Evolutionary conservation across 805 yeast species (phyloP).

Genomic region (Metschnikowia borealis): DNA sequence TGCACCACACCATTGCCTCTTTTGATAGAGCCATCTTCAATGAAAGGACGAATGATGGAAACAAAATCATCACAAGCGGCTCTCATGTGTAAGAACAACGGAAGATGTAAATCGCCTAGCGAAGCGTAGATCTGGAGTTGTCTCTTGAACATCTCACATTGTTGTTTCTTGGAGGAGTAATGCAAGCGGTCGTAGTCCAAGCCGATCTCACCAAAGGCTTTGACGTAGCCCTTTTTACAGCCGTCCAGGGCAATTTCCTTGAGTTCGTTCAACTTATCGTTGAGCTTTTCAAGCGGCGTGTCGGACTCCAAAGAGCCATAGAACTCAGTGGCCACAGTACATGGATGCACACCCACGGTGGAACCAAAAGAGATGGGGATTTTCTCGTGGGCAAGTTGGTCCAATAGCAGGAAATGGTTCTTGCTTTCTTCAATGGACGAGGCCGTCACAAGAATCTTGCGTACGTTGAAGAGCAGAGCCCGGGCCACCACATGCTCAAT

Average conservation of each 20-base stretch:
- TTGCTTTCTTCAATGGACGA: slow-evolving; percentile 66
- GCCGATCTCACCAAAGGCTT: slow-evolving; percentile 94
- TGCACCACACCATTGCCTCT: slow-evolving; percentile 79
- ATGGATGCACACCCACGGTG: slow-evolving; percentile 96
- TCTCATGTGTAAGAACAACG: slow-evolving; percentile 88
- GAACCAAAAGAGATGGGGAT: slow-evolving; percentile 34
- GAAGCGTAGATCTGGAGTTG: slow-evolving; percentile 64
- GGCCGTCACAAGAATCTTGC: slow-evolving; percentile 76
- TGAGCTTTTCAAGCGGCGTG: slow-evolving; percentile 28
- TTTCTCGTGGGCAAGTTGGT: slow-evolving; percentile 5
- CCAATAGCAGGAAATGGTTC: slow-evolving; percentile 56
- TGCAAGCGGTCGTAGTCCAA: slow-evolving; percentile 88
- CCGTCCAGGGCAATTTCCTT: slow-evolving; percentile 49
- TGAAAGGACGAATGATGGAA: slow-evolving; percentile 56
- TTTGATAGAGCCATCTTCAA: slow-evolving; percentile 38
- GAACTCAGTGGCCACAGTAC: slow-evolving; percentile 57
- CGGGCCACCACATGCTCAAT: slow-evolving; percentile 58
- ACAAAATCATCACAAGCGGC: slow-evolving; percentile 79
- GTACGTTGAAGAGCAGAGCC: slow-evolving; percentile 63
- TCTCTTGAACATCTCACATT: slow-evolving; percentile 58
- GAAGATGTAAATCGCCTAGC: slow-evolving; percentile 48
- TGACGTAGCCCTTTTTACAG: slow-evolving; percentile 47
- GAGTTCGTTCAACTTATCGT: slow-evolving; percentile 45
- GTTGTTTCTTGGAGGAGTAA: slow-evolving; percentile 66
- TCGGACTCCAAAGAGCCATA: slow-evolving; percentile 34